These are phyloP conservation scores for Trichoderma erinaceum DNA, from an alignment of 495 filamentous ascomycete species.

Conservation along the genomic window DNA sequence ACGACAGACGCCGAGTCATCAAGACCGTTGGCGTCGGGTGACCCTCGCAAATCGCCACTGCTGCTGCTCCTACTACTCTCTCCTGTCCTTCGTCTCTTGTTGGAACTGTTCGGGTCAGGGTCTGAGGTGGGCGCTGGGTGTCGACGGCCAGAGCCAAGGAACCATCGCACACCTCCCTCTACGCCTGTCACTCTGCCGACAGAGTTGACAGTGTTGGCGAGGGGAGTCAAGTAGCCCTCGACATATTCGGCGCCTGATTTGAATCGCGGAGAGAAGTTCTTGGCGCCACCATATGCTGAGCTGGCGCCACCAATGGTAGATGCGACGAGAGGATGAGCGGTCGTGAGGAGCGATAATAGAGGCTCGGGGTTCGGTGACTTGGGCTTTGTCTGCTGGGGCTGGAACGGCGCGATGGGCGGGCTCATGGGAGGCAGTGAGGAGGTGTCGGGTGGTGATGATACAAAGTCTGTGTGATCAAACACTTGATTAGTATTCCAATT, in stretches of 20 bases:
- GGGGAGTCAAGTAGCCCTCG: constrained; percentile 73
- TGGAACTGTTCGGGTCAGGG: constrained; percentile 40
- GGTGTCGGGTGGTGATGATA: constrained; percentile 48
- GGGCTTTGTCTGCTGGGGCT: constrained; percentile 21
- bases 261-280: constrained; percentile 81
- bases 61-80: constrained; percentile 19
- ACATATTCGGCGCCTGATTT: constrained; percentile 78
- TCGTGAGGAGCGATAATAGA: constrained; percentile 70
- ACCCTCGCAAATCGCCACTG: constrained; percentile 18
- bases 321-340: constrained; percentile 69
- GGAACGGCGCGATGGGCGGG: constrained; percentile 23
- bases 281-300: constrained; percentile 72
- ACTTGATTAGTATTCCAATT: constrained; percentile 17
- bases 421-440: constrained; percentile 31
- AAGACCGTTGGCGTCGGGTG: constrained; percentile 3
- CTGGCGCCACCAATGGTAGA: constrained; percentile 75
- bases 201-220: constrained; percentile 74
- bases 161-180: constrained; percentile 74
- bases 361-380: constrained; percentile 54
- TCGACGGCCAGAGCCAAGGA: constrained; percentile 43
- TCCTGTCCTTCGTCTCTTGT: constrained; percentile 61
- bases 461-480: constrained; percentile 39
- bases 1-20: background rate
- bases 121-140: constrained; percentile 37
- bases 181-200: constrained; percentile 78